Percentiles rank a stretch among this genome's conserved stretches.
Evolutionary conservation across 2,329 filamentous ascomycete species (phyloP).

Genomic region (Fusarium chuoi): DNA sequence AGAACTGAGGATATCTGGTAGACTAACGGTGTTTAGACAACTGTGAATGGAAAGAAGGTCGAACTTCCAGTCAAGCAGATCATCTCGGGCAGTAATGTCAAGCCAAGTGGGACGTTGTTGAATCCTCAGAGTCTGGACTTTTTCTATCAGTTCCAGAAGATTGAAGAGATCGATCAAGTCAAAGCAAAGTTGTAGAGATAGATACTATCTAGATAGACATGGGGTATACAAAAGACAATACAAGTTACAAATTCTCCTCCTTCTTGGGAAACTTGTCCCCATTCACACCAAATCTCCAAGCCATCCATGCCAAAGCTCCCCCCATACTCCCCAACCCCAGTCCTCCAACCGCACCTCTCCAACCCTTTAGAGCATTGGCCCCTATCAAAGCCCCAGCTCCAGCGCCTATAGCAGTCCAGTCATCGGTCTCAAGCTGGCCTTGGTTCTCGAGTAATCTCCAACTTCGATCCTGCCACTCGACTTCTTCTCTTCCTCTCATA

Average conservation of each 20-base stretch:
- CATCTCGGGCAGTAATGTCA: conserved; percentile 78
- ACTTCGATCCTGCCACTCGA: conserved; percentile 72
- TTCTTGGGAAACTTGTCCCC: conserved; percentile 52
- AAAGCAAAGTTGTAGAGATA: conserved; percentile 48
- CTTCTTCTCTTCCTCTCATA: conserved; percentile 66
- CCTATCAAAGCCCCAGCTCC: conserved; percentile 49
- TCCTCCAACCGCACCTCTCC: conserved; percentile 56
- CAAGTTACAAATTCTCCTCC: conserved; percentile 20
- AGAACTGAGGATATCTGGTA: not conserved
- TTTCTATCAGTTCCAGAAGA: conserved; percentile 75
- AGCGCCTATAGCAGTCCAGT: conserved; percentile 62
- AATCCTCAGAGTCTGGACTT: conserved; percentile 81
- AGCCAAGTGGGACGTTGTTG: conserved; percentile 78
- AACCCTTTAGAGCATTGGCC: conserved; percentile 46
- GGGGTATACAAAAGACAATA: not conserved
- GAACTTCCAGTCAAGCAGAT: conserved; percentile 88
- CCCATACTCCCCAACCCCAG: conserved; percentile 59
- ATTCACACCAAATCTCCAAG: conserved; percentile 61
- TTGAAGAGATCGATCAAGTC: conserved; percentile 46
- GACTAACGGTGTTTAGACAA: conserved; percentile 64
- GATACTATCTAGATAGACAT: not conserved
- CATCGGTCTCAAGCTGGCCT: conserved; percentile 67
- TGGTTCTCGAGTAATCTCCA: conserved; percentile 70
- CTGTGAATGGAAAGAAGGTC: conserved; percentile 87
- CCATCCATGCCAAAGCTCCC: conserved; percentile 61